Base-by-base conservation (phyloP, 2,329 filamentous ascomycete genomes). In the Pseudogymnoascus sp. region DNA sequence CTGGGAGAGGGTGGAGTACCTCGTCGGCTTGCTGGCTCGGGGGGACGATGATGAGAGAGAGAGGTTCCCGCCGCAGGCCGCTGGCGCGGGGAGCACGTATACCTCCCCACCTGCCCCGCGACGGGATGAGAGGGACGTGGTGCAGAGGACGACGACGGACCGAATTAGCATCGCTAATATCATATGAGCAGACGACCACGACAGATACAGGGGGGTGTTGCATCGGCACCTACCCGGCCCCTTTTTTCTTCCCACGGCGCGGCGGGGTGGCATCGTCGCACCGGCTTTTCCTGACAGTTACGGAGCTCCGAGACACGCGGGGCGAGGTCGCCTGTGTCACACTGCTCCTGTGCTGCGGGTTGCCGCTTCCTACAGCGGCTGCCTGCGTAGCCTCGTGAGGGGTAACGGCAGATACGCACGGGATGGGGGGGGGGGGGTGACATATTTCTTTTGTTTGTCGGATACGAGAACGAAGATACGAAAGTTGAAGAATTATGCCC, bases 1-100 rank as follows among this genome's bases (percentile, higher is more conserved):
- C 1, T 97, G 93, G 93, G 84, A 85, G 21, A 83, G 84, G 66
- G 78, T 96, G 13, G 88, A 95, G 70, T 79, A 81, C 62, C 79
- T 84, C 21, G 78, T 90, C 3, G 78, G 82, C 17, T 78, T 82
- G 42, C 75, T 91, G 35, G 69, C 80, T 74, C 10, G 78, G 82
- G 62, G 78, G 82, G 62, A 15, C 6, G 50, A 33, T 5, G 50
- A 59, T 11, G 50, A 59, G 6, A 35, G 26, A n/a, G 50, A 59
- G 2, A 17, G 50, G 4, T 53, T 33, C 21, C 17, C 28, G 9
- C 23, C 44, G n/a, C 28, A 38, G n/a, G 42, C 2, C 3, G 61
- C 2, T 3, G 61, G n/a, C 2, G 36, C 17, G n/a, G 26, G 21
- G 8, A 28, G 19, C 6, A 17, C 23, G 21, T 33, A 28, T 53